Evolutionary conservation across 768 basidiomycete species (phyloP).

Genomic region (Sporobolomyces phaffii): DNA sequence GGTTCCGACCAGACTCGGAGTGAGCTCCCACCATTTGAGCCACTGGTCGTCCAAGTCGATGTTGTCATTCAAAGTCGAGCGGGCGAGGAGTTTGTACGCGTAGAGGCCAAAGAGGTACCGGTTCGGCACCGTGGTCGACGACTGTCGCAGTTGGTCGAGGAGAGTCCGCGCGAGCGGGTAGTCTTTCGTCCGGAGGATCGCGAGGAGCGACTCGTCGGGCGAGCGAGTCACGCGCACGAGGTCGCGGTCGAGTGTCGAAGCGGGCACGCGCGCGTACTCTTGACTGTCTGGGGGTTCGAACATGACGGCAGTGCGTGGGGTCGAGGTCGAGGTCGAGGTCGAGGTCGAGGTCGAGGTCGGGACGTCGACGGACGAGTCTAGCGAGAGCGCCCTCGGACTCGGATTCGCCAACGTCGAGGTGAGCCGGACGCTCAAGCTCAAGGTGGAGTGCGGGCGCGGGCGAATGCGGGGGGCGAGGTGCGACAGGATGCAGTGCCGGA

Average conservation of each 20-base stretch:
- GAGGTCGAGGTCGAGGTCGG: too few relatives aligned
- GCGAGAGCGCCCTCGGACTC: too few relatives aligned
- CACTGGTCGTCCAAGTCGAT: background rate
- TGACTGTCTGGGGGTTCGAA: conserved; percentile 4
- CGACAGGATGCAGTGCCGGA: background rate
- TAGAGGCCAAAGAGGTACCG: background rate
- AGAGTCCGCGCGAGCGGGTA: background rate
- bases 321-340: background rate
- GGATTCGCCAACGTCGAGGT: too few relatives aligned
- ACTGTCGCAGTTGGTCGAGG: background rate
- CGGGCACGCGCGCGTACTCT: conserved; percentile 21
- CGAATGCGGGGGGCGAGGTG: background rate
- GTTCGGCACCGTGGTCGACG: background rate
- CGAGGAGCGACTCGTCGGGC: conserved; percentile 17
- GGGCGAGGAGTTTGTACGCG: background rate
- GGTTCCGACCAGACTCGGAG: background rate
- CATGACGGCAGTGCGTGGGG: too few relatives aligned
- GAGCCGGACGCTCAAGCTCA: too few relatives aligned
- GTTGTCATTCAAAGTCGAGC: background rate
- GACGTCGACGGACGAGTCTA: background rate
- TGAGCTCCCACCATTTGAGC: conserved; percentile 26
- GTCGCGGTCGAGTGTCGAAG: conserved; percentile 23
- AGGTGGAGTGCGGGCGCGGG: background rate
- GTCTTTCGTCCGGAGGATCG: background rate
- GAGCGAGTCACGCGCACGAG: conserved; percentile 1